Evolutionary conservation across 441 rosid genomes (phyloP), one percentile per base, ranked within the genome.

Genomic region (Populus tomentosa): DNA sequence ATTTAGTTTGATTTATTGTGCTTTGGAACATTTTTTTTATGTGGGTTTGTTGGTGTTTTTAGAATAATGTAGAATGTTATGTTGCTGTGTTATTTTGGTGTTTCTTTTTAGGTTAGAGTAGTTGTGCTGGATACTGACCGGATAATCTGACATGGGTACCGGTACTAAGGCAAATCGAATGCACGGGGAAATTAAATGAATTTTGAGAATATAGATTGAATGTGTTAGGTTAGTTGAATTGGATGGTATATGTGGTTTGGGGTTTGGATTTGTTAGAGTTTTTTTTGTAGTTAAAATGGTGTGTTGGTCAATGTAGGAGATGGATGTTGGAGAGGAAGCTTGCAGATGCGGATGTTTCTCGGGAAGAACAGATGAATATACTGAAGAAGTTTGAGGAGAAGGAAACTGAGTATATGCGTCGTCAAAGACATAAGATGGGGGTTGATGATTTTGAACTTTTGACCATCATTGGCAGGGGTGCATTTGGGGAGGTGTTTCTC

Each of bases 341-440:
- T 63, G 94, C 91, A 9, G 95, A 92, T 86, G 97, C 92, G 80
- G 90, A 90, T 71, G 90, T 85, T 16, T 87, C 91, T 14, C 88
- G 86, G 80, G 90, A 90, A 86, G 95, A 92, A 80, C 97, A 90
- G 73, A 89, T 76, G 71, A 92, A 91, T 82, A 82, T 92, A 50
- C 85, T 91, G 40, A 92, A 92, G 82, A 88, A 84, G 84, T 78
- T 90, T 76, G 95, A 92, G 88, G 83, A 90, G 86, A 92, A 91
- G 73, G 97, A 92, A 79, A 92, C 94, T 32, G 95, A 91, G 83
- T 92, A 88, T 70, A 92, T 92, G 97, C 92, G 95, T 59, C 92
- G 88, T 74, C 94, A 90, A 75, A 85, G 95, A 69, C 95, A 90
- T 85, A 92, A 92, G 84, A 30, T 30, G 32, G 32, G 32, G 32